Conservation (phyloP, 1,284 basidiomycete genomes). For the Laetiporus sulphureus region DNA sequence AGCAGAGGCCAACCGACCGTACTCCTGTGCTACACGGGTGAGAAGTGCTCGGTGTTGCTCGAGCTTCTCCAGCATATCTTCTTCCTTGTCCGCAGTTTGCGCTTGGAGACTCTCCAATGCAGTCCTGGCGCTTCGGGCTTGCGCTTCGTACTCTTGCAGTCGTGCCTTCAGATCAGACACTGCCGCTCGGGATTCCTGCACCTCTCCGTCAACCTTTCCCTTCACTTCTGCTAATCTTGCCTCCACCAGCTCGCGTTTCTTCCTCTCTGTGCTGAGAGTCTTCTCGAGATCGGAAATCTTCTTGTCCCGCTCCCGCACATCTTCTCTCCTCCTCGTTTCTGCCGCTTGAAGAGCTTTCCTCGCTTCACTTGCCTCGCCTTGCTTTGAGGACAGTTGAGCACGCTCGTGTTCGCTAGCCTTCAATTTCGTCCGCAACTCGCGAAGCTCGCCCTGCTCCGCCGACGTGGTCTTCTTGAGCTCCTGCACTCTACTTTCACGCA, state of each 20-base stretch:
- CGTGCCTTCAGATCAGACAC: conserved; percentile 29
- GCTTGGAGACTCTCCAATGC: conserved; percentile 18
- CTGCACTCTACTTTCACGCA: conserved; percentile 46
- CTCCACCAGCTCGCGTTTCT: conserved; percentile 41
- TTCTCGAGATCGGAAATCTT: conserved; percentile 53
- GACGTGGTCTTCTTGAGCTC: conserved; percentile 48
- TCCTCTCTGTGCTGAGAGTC: conserved; percentile 40
- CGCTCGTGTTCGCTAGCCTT: conserved; percentile 56
- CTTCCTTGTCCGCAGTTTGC: conserved; percentile 30
- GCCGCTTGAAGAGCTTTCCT: conserved; percentile 43
- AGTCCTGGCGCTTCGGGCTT: conserved; percentile 26
- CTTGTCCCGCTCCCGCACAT: conserved; percentile 46
- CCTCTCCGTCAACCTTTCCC: conserved; percentile 37
- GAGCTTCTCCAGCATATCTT: conserved; percentile 41
- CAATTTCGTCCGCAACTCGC: conserved; percentile 53
- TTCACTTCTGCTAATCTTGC: conserved; percentile 36
- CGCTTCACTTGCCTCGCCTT: conserved; percentile 43
- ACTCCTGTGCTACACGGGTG: conserved; percentile 45
- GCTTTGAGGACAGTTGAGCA: conserved; percentile 42
- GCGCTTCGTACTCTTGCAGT: conserved; percentile 30
- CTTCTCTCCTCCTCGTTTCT: conserved; percentile 46
- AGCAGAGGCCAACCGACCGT: conserved; percentile 48
- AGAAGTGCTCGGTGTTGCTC: conserved; percentile 41
- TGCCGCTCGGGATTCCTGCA: conserved; percentile 28
- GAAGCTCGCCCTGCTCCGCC: conserved; percentile 53